These are phyloP conservation scores for Daldinia concentrica DNA, from an alignment of 495 filamentous ascomycete genomes.

Conservation along the genomic window DNA sequence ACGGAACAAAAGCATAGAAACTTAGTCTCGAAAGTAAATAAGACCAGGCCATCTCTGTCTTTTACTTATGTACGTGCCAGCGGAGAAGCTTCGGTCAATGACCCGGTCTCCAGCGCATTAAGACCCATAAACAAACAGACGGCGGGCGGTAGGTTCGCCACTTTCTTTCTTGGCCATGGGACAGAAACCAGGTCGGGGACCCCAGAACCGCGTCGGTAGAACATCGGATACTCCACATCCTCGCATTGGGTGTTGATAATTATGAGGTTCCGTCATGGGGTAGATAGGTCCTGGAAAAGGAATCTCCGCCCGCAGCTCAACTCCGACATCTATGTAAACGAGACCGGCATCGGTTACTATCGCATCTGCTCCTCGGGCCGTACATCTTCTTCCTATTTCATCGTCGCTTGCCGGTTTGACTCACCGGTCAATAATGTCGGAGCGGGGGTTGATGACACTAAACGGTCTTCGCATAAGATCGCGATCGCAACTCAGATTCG, in stretches of 20 bases:
- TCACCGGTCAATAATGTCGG: neutral
- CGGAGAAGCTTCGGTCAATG: constrained; percentile 10
- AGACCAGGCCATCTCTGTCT: neutral
- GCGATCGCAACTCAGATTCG: neutral
- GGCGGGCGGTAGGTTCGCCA: neutral
- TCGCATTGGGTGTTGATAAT: neutral
- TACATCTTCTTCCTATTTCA: constrained; percentile 5
- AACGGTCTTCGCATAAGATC: neutral
- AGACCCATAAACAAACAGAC: neutral
- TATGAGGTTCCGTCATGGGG: neutral
- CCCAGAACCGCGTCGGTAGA: constrained; percentile 24
- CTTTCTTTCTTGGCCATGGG: constrained; percentile 5
- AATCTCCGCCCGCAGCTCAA: constrained; percentile 35
- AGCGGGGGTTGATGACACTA: neutral
- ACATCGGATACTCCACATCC: constrained; percentile 30
- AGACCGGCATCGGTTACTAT: constrained; percentile 21
- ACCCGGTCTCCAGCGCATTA: neutral
- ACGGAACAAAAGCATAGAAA: neutral
- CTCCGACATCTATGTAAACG: neutral
- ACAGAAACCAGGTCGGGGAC: constrained; percentile 16
- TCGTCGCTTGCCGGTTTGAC: neutral
- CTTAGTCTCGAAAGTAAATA: neutral
- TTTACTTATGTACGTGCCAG: constrained; percentile 8
- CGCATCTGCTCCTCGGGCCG: constrained; percentile 19
- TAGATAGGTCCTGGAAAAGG: constrained; percentile 17